Evolutionary conservation across 2,329 filamentous ascomycete genomes (phyloP), one percentile per base, ranked within the genome.

Genomic region (Leptoxyphium fumago): DNA sequence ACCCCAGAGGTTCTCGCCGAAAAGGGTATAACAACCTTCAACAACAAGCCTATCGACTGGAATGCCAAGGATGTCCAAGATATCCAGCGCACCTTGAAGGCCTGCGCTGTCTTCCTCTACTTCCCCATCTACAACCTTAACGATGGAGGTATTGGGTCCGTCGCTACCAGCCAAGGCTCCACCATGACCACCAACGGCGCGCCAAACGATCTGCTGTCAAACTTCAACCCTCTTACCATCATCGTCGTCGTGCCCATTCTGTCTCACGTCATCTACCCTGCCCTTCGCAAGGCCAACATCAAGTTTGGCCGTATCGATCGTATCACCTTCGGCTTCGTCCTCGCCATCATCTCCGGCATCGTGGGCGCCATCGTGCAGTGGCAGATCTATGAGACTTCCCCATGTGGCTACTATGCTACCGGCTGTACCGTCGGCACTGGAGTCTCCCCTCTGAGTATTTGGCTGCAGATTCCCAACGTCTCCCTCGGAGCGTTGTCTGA

Each of bases 31-130:
- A 48, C 48, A 2, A 46, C 46, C 4, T 50, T 48, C 40, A 41
- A 43, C 21, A 41, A 44, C 15, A 50, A 52, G 39, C 42, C 49
- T 7, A 44, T 52, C 10, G 42, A 67, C 1, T 85, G 80, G 77
- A 72, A 80, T 41, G 78, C 84, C 52, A 69, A 72, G 52, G 84
- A 84, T 50, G 68, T 85, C 34, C 78, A 82, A 2, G 81, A 85
- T 55, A 66, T 86, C 40, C 79, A 78, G 63, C 76, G 78, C 15
- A 73, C 73, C 1, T 57, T 77, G 17, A 53, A 68, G 57, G 82
- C 81, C 15, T 85, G 80, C 66, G 75, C 77, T 51, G 77, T 84
- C 43, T 84, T 84, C 45, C 47, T 64, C 29, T 68, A 64, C 54
- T 67, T 63, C 39, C 66, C 66, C 0, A 58, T 69, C 21, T 69